phyloP scores from a whole-genome alignment of 148 eudicot genomes.

The Vaccinium vitisidaea region DNA sequence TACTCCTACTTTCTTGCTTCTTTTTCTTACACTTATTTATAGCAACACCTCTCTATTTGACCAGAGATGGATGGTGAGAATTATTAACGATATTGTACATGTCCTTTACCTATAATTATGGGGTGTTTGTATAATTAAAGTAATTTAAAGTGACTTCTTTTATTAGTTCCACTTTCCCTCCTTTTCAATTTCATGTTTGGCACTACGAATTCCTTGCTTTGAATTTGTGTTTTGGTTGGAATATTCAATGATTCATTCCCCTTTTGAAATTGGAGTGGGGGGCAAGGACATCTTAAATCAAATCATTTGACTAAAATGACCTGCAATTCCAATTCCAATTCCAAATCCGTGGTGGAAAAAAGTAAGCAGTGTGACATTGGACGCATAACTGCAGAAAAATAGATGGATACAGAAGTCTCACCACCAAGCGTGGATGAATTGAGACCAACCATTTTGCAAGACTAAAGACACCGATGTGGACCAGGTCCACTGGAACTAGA shows the following conservation, averaged over 20 bases:
- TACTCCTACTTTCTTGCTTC: neutral
- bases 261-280: neutral
- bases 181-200: neutral
- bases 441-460: neutral
- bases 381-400: neutral
- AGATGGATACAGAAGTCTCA: neutral
- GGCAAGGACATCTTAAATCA: neutral
- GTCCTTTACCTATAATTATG: neutral
- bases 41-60: neutral
- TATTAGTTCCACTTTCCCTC: neutral
- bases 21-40: neutral
- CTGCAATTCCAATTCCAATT: neutral
- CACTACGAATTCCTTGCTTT: neutral
- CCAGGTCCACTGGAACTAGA: neutral
- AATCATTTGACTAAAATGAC: constrained; percentile 3
- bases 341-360: neutral
- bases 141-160: neutral
- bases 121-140: neutral
- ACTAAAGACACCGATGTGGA: neutral
- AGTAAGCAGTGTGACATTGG: neutral
- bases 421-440: neutral
- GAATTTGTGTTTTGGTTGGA: neutral
- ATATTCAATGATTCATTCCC: neutral
- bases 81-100: constrained; percentile 8
- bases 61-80: constrained; percentile 10